Evolutionary conservation across 106 monocot species (phyloP), one percentile per base, ranked within the genome.

Genomic region (Posidonia australis): DNA sequence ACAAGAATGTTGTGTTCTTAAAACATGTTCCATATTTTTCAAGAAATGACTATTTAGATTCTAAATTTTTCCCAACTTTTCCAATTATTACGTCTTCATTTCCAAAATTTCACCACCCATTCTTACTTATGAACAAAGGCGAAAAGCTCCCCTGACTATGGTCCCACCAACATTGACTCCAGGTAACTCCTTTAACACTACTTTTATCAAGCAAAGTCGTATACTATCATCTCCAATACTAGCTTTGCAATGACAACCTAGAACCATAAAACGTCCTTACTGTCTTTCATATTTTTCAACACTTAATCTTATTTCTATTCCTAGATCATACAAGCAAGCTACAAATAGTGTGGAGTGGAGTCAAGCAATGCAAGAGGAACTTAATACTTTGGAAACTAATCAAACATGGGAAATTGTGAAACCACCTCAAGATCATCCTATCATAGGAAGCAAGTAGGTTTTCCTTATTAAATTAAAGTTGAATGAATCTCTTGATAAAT

Each of bases 321-420:
- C 10, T 28, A n/a, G n/a, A n/a, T n/a, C n/a, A n/a, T n/a, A n/a
- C n/a, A n/a, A n/a, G n/a, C n/a, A n/a, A n/a, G n/a, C 44, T 31
- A 18, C 57, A 57, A 14, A 73, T 14, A 73, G 55, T 64, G 55
- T 55, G 29, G 12, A 73, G 13, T 73, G 73, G 65, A 19, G 5
- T 73, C 46, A 47, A 18, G 58, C 73, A 27, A 65, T 73, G 73
- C 54, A 73, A 47, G 65, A 73, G 20, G 68, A 68, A 68, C 25
- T 68, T 2, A 25, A 44, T 44, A 13, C 68, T 4, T 45, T 68
- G 10, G n/a, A 57, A 16, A 13, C 13, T 9, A 58, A 44, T 58
- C 44, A 67, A 3, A 67, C 36, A 32, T 43, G 67, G 36, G 21
- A 53, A 17, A 19, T 54, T 6, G 52, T 54, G 11, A 9, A 20